A percentile compares a stretch with the other conserved stretches of the same genome.
Evolutionary conservation across 1,139 yeast genomes (phyloP).

Genomic region (Wickerhamomyces sp.): DNA sequence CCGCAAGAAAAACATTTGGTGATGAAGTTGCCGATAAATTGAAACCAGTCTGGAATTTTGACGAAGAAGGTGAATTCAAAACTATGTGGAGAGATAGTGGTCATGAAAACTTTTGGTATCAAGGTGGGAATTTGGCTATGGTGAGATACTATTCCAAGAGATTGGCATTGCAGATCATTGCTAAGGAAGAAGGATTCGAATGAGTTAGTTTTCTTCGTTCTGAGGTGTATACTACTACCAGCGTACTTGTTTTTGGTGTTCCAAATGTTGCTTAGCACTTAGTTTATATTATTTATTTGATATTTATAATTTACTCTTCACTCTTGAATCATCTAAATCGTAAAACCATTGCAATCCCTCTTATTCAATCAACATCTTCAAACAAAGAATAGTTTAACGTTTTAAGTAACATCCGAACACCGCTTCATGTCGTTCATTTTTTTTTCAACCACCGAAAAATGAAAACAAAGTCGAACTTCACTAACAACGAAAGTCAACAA

Average conservation of each 20-base stretch:
- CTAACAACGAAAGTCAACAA: not conserved
- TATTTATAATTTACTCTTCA: no score
- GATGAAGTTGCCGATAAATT: slow-evolving; percentile 29
- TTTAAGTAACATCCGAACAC: not conserved
- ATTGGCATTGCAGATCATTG: slow-evolving; percentile 32
- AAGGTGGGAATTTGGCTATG: slow-evolving; percentile 48
- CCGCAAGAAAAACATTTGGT: slow-evolving; percentile 34
- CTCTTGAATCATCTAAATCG: no score
- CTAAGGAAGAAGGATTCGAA: slow-evolving; percentile 23
- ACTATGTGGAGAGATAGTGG: slow-evolving; percentile 36
- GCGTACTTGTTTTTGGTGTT: no score
- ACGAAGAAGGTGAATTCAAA: slow-evolving; percentile 34
- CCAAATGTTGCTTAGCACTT: no score
- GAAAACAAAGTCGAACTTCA: not conserved
- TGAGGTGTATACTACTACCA: no score
- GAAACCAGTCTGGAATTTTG: slow-evolving; percentile 34
- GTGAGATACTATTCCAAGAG: slow-evolving; percentile 38
- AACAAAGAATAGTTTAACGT: not conserved
- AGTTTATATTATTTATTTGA: no score
- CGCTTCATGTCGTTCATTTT: not conserved
- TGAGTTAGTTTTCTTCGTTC: not conserved
- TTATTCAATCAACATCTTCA: no score
- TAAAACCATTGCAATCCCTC: no score
- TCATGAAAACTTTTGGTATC: slow-evolving; percentile 34
- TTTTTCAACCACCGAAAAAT: not conserved